Evolutionary conservation across 2,329 filamentous ascomycete species (phyloP).

Genomic region (Monosporascus cannonballus): DNA sequence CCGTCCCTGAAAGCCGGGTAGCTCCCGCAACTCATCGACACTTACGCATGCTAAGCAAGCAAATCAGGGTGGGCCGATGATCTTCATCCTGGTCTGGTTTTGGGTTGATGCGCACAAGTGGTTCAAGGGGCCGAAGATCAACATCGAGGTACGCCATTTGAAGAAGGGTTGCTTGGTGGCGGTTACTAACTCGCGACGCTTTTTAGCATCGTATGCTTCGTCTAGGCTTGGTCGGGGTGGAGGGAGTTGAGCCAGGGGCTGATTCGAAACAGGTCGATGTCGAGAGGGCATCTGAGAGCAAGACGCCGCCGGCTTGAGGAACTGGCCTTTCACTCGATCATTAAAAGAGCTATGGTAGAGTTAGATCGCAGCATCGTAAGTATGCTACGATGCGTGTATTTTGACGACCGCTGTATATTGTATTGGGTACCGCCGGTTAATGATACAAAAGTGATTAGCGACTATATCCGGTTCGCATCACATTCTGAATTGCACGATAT

Average conservation of each 20-base stretch:
- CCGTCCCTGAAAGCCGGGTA: neutral
- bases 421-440: too few relatives aligned
- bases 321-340: neutral
- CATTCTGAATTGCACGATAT: too few relatives aligned
- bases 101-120: slow-evolving; percentile 56
- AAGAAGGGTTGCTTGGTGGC: neutral
- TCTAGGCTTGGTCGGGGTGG: slow-evolving; percentile 13
- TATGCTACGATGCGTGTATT: neutral
- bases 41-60: neutral
- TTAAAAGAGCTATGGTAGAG: too few relatives aligned
- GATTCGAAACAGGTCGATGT: slow-evolving; percentile 11
- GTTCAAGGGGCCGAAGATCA: slow-evolving; percentile 67
- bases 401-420: too few relatives aligned
- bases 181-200: neutral
- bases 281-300: slow-evolving; percentile 18
- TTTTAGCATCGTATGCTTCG: slow-evolving; percentile 21
- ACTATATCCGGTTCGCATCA: too few relatives aligned
- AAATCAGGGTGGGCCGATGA: slow-evolving; percentile 53
- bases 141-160: slow-evolving; percentile 39
- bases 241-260: slow-evolving; percentile 7
- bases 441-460: too few relatives aligned
- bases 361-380: neutral
- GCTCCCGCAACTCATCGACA: neutral
- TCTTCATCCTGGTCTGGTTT: slow-evolving; percentile 55
- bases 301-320: slow-evolving; percentile 5